Evolutionary conservation across 2,329 filamentous ascomycete species (phyloP).

Genomic region (Apiospora kogelbergensis): DNA sequence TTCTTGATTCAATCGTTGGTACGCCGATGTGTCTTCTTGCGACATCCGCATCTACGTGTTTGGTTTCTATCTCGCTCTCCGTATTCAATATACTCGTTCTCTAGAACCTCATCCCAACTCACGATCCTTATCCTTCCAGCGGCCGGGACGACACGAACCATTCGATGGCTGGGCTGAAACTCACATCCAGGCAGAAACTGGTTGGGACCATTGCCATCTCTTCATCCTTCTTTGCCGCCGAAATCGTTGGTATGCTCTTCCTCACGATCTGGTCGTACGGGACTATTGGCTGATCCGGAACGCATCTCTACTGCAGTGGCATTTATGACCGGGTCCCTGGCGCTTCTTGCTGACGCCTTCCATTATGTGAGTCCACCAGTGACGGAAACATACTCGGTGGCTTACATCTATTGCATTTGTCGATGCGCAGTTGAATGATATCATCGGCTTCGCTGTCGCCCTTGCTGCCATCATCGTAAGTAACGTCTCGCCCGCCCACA

Average conservation of each 20-base stretch:
- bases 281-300: neutral
- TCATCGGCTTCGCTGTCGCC: conserved; percentile 68
- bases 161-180: conserved; percentile 34
- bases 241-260: conserved; percentile 44
- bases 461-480: conserved; percentile 61
- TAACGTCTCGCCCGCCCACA: neutral
- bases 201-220: conserved; percentile 49
- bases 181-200: conserved; percentile 46
- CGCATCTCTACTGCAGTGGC: conserved; percentile 22
- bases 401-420: neutral
- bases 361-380: conserved; percentile 61
- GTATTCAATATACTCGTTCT: neutral
- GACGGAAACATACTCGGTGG: accelerated
- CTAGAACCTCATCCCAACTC: neutral
- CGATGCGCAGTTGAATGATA: conserved; percentile 56
- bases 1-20: neutral
- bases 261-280: conserved; percentile 2
- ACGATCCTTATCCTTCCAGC: neutral
- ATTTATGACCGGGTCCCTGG: conserved; percentile 64
- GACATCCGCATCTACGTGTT: neutral
- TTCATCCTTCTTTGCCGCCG: conserved; percentile 50
- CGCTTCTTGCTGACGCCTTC: conserved; percentile 75
- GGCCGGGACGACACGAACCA: no score
- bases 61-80: neutral
- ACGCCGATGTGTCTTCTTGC: neutral